Base-by-base conservation (phyloP, 805 yeast species). In the Metschnikowia similis region DNA sequence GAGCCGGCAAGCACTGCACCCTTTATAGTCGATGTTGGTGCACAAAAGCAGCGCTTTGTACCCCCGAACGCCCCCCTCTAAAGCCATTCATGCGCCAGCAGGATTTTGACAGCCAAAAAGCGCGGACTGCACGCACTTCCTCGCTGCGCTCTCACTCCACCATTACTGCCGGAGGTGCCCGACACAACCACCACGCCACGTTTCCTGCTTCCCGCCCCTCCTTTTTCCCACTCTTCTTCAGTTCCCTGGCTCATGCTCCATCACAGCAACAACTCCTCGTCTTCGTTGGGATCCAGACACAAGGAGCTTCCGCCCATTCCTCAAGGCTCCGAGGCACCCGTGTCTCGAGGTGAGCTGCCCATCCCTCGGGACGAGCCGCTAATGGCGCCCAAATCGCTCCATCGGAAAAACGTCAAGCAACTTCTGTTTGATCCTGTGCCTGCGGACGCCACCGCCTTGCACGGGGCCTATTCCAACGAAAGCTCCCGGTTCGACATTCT, bases 271-370 rank as follows among this genome's bases (percentile, higher is more conserved):
- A 21, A 16, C 17, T 34, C 34, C 8, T 13, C 45, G 31, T 8
- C 48, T 2, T 27, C 49, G 16, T 39, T 48, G 27, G 16, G 49
- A 6, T 36, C 29, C 30, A 53, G 69, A 83, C 73, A 67, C 35
- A 72, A 71, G 50, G 64, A 67, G 10, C 59, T 72, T 35, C 76
- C 76, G 21, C 74, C 75, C 14, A 64, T 70, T 13, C 76, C 76
- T 6, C 34, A 27, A 27, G 36, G 21, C 17, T 43, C 60, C 32
- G 30, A 27, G 16, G 14, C 29, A 14, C 39, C 35, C 35, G n/a
- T 13, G 13, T 8, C 14, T 5, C 35, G 11, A 13, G 35, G 8
- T 6, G 59, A 56, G 17, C 30, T 7, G 30, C 41, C 35, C 51
- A 39, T 32, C 35, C 35, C 35, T 16, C 35, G 35, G n/a, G 35